These are phyloP conservation scores for Yamadazyma scolyti DNA, from an alignment of 805 yeast genomes.

Conservation along the genomic window DNA sequence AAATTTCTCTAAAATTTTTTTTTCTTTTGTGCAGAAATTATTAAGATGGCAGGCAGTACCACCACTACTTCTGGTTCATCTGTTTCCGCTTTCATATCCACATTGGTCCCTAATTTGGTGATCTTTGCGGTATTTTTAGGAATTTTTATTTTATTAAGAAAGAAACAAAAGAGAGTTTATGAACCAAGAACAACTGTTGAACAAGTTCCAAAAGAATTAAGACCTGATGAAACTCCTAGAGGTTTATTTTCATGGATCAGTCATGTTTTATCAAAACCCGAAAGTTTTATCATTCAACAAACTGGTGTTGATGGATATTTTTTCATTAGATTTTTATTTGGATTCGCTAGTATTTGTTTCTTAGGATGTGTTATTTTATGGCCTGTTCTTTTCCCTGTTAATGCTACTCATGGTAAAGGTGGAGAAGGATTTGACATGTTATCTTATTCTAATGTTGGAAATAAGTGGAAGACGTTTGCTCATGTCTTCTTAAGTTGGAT, in stretches of 20 bases:
- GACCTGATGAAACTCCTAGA: slow-evolving; percentile 39
- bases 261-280: slow-evolving; percentile 50
- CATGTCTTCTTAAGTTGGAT: slow-evolving; percentile 76
- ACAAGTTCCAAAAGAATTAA: slow-evolving; percentile 42
- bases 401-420: slow-evolving; percentile 63
- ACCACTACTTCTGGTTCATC: slow-evolving; percentile 9
- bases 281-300: slow-evolving; percentile 61
- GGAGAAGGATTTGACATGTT: slow-evolving; percentile 61
- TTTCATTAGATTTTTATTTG: slow-evolving; percentile 60
- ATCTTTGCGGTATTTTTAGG: slow-evolving; percentile 38
- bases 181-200: slow-evolving; percentile 48
- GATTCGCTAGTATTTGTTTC: slow-evolving; percentile 50
- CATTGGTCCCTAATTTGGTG: slow-evolving; percentile 42
- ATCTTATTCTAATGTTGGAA: slow-evolving; percentile 57
- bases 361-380: slow-evolving; percentile 53
- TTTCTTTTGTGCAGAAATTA: background rate
- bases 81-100: slow-evolving; percentile 48
- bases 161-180: slow-evolving; percentile 45
- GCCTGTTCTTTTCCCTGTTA: slow-evolving; percentile 71
- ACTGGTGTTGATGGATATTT: slow-evolving; percentile 76
- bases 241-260: slow-evolving; percentile 56
- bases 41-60: no score
- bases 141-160: slow-evolving; percentile 39
- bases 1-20: no score
- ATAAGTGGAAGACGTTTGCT: slow-evolving; percentile 66